Evolutionary conservation across 345 rosid genomes (phyloP).

Genomic region (Salix exigua): DNA sequence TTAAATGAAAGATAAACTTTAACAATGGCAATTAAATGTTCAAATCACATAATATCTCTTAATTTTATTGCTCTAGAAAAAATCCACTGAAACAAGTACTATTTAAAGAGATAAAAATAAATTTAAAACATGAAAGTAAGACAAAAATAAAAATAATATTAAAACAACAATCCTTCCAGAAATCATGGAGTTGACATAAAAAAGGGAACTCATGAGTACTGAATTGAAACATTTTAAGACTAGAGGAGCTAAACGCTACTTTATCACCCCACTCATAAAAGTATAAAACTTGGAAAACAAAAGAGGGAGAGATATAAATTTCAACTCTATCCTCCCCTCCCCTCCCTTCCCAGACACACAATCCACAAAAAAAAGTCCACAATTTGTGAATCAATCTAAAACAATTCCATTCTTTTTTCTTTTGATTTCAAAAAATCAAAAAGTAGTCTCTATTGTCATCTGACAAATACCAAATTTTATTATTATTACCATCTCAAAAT

Average conservation of each 20-base stretch:
- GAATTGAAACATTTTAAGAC: neutral
- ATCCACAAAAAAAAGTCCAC: neutral
- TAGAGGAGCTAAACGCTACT: neutral
- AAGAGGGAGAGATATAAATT: neutral
- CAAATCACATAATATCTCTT: too few species aligned
- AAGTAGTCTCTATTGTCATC: neutral
- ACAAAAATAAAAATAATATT: too few species aligned
- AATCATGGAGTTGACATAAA: neutral
- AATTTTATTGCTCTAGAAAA: too few species aligned
- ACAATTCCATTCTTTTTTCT: neutral
- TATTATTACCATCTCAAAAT: neutral
- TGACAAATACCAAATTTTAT: conserved; percentile 2
- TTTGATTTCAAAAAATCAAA: neutral
- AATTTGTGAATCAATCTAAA: neutral
- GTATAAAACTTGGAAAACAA: neutral
- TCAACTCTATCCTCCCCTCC: neutral
- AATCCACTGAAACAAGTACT: too few species aligned
- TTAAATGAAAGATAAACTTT: too few species aligned
- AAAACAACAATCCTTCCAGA: neutral
- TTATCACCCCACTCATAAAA: neutral
- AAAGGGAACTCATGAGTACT: neutral
- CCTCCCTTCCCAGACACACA: neutral
- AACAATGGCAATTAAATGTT: too few species aligned
- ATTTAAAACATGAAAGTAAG: too few species aligned
- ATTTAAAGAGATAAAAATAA: too few species aligned